Base-by-base conservation (phyloP, 1,139 yeast species). In the Taphrina communis region DNA sequence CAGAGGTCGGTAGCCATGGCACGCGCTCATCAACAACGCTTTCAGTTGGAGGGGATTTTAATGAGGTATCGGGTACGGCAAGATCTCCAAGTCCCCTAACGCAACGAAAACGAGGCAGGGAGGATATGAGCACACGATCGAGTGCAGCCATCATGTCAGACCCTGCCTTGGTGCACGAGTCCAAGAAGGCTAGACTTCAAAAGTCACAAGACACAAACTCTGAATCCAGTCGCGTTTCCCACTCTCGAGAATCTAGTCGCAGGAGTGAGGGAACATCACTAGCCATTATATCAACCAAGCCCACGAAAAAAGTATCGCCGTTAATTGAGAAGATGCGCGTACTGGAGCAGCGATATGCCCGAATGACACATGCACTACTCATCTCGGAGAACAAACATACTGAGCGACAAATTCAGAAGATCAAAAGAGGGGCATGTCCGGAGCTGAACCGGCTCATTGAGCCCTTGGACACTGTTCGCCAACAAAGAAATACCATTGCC, bases 341-440 rank as follows among this genome's bases (percentile, higher is more conserved):
- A 7, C 36, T 63, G 7, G 67, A 48, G 52, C 48, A 19, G 6
- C 67, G 67, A 11, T 63, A 63, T 38, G 44, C 56, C 17, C 61
- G 56, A 5, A 44, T 63, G 12, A 55, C 56, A 8, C 36, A 17
- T 11, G 67, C 39, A 14, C 48, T 63, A 2, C 25, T 63, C 7
- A 31, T n/a, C 21, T 48, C 56, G 14, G 61, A 63, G n/a, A 9
- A 21, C 41, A 11, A 17, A 12, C 59, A 63, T 21, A 44, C 46
- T 5, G 61, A 55, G 6, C 31, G 8, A 6, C 55, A 44, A 35
- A 48, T 63, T 9, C 6, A 7, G 21, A 35, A 36, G 19, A 42
- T 63, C 46, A 57, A 55, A 39, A 44, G 12, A 21, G 67, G 58
- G 12, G 9, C 38, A 6, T 55, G 61, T 25, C 36, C 41, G 25